Conservation (phyloP, 768 basidiomycete genomes). For the Dictyophora rubrovolvata region DNA sequence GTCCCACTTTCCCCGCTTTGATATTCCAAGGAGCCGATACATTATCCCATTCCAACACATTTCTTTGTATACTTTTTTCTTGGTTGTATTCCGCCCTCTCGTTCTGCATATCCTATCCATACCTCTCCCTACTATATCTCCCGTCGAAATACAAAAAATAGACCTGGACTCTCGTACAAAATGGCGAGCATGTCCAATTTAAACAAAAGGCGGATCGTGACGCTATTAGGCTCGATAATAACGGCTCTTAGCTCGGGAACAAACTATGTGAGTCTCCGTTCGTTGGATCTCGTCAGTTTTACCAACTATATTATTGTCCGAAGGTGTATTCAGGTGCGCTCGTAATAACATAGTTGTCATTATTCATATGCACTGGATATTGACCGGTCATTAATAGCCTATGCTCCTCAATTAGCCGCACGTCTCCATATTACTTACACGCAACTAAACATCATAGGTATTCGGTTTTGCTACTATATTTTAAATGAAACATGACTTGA, state of each 20-base stretch:
- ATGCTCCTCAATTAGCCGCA: conserved; percentile 78
- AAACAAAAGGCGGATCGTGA: conserved; percentile 27
- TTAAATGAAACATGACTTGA: background rate
- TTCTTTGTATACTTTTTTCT: background rate
- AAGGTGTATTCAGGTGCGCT: conserved; percentile 29
- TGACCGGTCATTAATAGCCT: conserved; percentile 37
- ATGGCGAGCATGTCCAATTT: background rate
- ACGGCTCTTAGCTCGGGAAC: conserved; percentile 60
- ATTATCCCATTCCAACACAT: background rate
- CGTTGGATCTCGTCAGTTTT: background rate
- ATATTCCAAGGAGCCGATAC: background rate
- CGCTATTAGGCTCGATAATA: conserved; percentile 45
- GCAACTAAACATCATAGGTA: conserved; percentile 66
- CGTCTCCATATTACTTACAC: conserved; percentile 70
- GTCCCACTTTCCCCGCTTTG: no score
- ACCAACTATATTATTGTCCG: background rate
- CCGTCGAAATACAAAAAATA: no score
- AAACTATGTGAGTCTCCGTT: conserved; percentile 51
- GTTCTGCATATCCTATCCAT: no score
- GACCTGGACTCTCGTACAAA: no score
- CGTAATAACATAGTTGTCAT: background rate
- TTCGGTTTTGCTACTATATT: background rate
- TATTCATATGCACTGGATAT: background rate
- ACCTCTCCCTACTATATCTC: no score
- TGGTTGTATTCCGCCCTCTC: no score